These are phyloP conservation scores for Ascochyta fabae DNA, from an alignment of 2,329 filamentous ascomycete species.

Conservation along the genomic window DNA sequence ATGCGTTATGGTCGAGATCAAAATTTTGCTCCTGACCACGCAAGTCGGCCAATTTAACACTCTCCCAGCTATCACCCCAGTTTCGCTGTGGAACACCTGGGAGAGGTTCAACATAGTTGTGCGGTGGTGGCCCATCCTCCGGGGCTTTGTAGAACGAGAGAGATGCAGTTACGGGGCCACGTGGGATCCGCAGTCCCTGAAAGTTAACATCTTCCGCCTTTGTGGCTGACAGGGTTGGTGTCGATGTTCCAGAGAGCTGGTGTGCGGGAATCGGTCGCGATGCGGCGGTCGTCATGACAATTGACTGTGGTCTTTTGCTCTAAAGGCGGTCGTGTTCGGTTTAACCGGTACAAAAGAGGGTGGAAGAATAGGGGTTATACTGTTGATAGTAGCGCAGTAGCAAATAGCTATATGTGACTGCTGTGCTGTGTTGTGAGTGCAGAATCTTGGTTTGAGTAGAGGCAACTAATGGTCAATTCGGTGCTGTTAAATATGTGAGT, in stretches of 20 bases:
- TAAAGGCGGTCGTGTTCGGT: neutral
- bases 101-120: conserved; percentile 66
- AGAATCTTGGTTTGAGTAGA: conserved; percentile 8
- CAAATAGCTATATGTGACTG: conserved; percentile 3
- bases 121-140: conserved; percentile 36
- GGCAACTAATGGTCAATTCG: conserved; percentile 1
- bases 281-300: conserved; percentile 54
- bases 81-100: conserved; percentile 71
- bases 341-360: conserved; percentile 6
- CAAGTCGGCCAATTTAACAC: conserved; percentile 72
- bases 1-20: conserved; percentile 75
- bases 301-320: neutral
- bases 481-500: conserved; percentile 30
- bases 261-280: conserved; percentile 52
- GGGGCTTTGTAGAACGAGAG: conserved; percentile 41
- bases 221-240: conserved; percentile 34
- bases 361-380: conserved; percentile 4
- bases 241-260: conserved; percentile 39
- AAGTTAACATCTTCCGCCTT: conserved; percentile 39
- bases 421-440: neutral
- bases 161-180: conserved; percentile 33
- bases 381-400: conserved; percentile 7
- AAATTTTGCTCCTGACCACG: conserved; percentile 72
- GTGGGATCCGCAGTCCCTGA: conserved; percentile 39
- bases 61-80: conserved; percentile 58